Base-by-base conservation (phyloP, 2,329 filamentous ascomycete genomes). In the Grosmannia huntii region DNA sequence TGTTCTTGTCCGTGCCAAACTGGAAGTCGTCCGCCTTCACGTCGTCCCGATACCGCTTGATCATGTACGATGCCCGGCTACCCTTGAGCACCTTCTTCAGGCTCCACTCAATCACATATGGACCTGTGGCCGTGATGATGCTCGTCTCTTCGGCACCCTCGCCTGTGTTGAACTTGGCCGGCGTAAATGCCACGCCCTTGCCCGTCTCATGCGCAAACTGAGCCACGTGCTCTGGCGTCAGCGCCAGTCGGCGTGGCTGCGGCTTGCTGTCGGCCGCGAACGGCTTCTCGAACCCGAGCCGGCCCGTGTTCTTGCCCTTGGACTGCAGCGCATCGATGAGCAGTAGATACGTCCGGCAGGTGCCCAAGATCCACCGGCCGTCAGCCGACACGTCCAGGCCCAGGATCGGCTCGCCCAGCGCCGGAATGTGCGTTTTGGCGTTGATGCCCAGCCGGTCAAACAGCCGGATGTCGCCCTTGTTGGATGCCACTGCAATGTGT, bases 21-120 rank as follows among this genome's bases (percentile, higher is more conserved):
- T 94, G 90, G 83, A 99, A 99, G 70, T 99, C 95, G 70, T 99
- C 94, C 4, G 94, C 94, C 78, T 95, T 96, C 68, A 99, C 90
- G 62, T 95, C 87, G 67, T 99, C 94, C 0, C 84, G 81, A 69
- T 99, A 99, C 19, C 94, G 86, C 78, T 97, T 96, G 78, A 99
- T 97, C 65, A 85, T 88, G 75, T 99, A 99, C 0, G 92, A 87
- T 60, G 94, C 87, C 72, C 91, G 94, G 63, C 81, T 81, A 56
- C 89, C 89, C 25, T 79, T 79, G 16, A 96, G 72, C 0, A 97
- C 81, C 76, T 95, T 95, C 79, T 90, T 94, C 71, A 99, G 72
- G 68, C 85, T 92, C 94, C 94, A 99, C 55, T 95, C 95, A 55
- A 99, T 82, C 64, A 99, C 94, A 74, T 96, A 99, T 0, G 94